Evolutionary conservation across 2,329 filamentous ascomycete species (phyloP).

Genomic region (Arachnopeziza araneosa): DNA sequence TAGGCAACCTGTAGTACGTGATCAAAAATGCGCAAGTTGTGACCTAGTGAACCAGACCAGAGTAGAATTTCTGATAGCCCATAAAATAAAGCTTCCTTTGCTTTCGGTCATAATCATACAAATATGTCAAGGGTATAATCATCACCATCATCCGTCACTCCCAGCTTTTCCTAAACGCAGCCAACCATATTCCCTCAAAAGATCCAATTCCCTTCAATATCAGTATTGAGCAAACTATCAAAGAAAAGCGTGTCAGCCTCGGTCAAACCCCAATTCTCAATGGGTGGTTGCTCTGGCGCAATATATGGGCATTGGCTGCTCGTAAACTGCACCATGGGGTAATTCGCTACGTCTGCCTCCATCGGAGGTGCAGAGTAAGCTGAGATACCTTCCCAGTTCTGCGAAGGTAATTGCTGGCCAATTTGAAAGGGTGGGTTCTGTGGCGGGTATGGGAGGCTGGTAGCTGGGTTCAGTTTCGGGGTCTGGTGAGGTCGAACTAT

Average conservation of each 20-base stretch:
- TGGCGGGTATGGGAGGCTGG: background rate
- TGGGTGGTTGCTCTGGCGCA: slow-evolving; percentile 12
- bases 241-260: slow-evolving; percentile 28
- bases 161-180: background rate
- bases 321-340: slow-evolving; percentile 20
- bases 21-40: too few relatives aligned
- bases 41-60: background rate
- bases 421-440: background rate
- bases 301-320: slow-evolving; percentile 15
- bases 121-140: background rate
- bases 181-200: slow-evolving; percentile 7
- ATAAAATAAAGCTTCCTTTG: background rate
- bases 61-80: background rate
- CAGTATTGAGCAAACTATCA: slow-evolving; percentile 27
- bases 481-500: slow-evolving; percentile 18
- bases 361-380: background rate
- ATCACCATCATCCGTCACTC: background rate
- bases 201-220: slow-evolving; percentile 30
- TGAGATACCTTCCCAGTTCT: background rate
- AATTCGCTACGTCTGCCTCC: background rate
- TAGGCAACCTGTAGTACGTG: too few relatives aligned
- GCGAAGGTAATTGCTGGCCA: background rate
- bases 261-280: slow-evolving; percentile 16
- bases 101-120: background rate
- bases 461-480: background rate